phyloP scores from a whole-genome alignment of 768 basidiomycete genomes.

The Boletus rubropictus region DNA sequence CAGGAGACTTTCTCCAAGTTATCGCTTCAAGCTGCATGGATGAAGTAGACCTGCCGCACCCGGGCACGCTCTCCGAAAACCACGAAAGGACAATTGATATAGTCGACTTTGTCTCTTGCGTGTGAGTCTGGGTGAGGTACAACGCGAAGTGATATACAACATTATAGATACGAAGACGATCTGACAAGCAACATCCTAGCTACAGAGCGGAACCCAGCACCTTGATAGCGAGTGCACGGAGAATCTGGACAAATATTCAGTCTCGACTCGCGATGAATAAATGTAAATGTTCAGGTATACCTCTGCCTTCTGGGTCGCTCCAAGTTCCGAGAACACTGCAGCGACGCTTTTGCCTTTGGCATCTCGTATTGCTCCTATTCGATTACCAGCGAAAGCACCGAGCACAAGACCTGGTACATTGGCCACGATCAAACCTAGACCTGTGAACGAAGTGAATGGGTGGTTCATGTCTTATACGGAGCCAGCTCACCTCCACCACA shows the following conservation, averaged over 20 bases:
- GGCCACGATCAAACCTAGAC: conserved; percentile 44
- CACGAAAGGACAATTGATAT: too few relatives aligned
- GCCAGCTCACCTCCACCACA: conserved; percentile 53
- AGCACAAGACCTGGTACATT: conserved; percentile 84
- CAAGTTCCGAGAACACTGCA: conserved; percentile 75
- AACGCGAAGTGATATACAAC: background rate
- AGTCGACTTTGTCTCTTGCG: background rate
- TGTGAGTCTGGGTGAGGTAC: conserved; percentile 3
- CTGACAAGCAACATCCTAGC: background rate
- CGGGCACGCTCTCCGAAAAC: conserved; percentile 8
- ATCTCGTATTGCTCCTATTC: conserved; percentile 86
- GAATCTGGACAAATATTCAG: conserved; percentile 44
- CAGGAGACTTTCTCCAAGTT: background rate
- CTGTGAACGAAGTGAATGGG: conserved; percentile 35
- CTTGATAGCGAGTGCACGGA: conserved; percentile 77
- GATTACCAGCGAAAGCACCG: conserved; percentile 82
- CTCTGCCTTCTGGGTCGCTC: conserved; percentile 80
- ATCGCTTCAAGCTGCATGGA: background rate
- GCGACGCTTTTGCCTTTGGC: conserved; percentile 94
- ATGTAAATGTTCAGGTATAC: conserved; percentile 37
- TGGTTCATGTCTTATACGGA: conserved; percentile 3
- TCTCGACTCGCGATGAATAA: background rate
- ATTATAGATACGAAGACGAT: background rate
- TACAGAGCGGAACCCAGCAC: conserved; percentile 63
- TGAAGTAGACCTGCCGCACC: background rate